A percentile compares a stretch with the other conserved stretches of the same genome.
Conservation (phyloP, 2,329 filamentous ascomycete genomes). For the Pyricularia sp. region DNA sequence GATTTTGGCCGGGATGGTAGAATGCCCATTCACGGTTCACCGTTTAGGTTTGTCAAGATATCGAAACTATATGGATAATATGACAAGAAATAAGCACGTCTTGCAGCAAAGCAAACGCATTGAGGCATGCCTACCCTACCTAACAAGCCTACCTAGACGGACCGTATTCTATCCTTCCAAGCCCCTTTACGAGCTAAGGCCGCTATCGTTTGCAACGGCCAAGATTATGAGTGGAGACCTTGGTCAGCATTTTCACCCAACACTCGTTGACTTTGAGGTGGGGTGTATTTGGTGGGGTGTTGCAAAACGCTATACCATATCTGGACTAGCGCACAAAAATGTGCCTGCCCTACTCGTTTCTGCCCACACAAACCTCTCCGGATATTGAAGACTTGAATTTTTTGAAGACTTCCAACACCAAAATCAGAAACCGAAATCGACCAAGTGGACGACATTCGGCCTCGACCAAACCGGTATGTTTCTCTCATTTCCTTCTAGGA, state of each 20-base stretch:
- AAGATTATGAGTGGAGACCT: not conserved
- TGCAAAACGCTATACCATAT: not conserved
- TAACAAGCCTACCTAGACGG: too few relatives aligned
- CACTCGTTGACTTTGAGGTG: not conserved
- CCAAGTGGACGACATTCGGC: constrained; percentile 2
- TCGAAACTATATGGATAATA: too few relatives aligned
- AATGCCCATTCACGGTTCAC: not conserved
- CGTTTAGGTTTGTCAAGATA: not conserved
- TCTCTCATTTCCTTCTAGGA: not conserved
- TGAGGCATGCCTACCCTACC: too few relatives aligned
- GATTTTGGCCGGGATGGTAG: too few relatives aligned
- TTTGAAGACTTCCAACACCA: not conserved
- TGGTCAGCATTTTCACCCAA: not conserved
- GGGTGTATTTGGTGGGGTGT: not conserved
- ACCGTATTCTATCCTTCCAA: too few relatives aligned
- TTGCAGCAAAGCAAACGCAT: not conserved
- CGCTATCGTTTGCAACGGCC: not conserved
- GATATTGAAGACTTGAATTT: not conserved
- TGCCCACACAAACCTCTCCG: not conserved
- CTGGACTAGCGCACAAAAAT: not conserved
- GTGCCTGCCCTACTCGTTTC: constrained; percentile 4
- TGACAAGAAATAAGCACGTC: not conserved
- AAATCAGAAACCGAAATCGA: constrained; percentile 3
- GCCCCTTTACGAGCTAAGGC: too few relatives aligned
- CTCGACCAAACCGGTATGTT: constrained; percentile 4